Evolutionary conservation across 2,329 filamentous ascomycete species (phyloP), one percentile per base, ranked within the genome.

Genomic region (Penicillium digitatum): DNA sequence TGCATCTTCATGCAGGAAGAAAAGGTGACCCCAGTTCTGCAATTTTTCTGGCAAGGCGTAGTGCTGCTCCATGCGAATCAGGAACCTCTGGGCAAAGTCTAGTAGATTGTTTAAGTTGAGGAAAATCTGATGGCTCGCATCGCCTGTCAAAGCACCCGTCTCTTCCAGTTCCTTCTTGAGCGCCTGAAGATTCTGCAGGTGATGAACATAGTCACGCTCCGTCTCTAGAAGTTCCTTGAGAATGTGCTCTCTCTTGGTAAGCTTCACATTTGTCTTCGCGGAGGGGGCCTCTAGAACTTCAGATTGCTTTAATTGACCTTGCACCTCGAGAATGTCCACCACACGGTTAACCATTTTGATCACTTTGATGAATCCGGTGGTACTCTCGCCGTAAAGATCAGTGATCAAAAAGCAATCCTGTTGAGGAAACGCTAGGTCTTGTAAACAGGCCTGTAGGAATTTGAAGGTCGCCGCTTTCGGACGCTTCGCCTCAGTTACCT

Each of bases 301-400:
- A 7, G 83, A 83, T 16, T 83, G 81, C 75, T 74, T 85, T 80
- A 97, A 82, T 50, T 91, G 82, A 8, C 91, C 90, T 60, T 87
- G 84, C 66, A 88, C 79, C 62, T 94, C 87, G 48, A 94, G 85
- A 47, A 92, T 83, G 69, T 99, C 93, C 49, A 99, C 84, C 16
- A 97, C 92, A 61, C 87, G 84, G 71, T 96, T 96, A 62, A 99
- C 89, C 54, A 96, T 90, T 76, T 90, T 89, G 24, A 89, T 92
- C 54, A 96, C 92, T 85, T 97, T 97, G 63, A 96, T 91, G 71
- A 99, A 97, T 3, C 94, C 94, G 42, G 90, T 96, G 1, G 94
- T 99, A 73, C 96, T 95, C 66, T 92, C 90, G 51, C 90, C 90
- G 74, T 94, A 92, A 43, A 97, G 78, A 74, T 99, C 93, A 55